A percentile compares a stretch with the other conserved stretches of the same genome.
phyloP scores from a whole-genome alignment of 2,329 filamentous ascomycete genomes.

The Taxawa tesnikishii region DNA sequence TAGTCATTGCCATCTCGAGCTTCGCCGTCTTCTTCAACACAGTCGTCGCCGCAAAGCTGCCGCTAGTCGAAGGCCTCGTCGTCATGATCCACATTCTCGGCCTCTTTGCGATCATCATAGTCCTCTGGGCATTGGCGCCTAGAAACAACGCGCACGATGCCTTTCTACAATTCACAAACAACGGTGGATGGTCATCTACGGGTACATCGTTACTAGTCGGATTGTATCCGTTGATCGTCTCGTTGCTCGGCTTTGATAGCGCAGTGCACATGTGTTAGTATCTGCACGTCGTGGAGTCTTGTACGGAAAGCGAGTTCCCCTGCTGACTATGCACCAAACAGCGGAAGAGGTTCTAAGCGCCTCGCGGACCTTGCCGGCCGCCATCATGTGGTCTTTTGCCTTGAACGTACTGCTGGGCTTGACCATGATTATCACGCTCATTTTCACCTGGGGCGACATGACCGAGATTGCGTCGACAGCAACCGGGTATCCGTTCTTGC shows the following conservation, averaged over 20 bases:
- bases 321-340: no score
- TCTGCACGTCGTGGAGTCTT: no score
- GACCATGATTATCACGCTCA: slow-evolving; percentile 18
- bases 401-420: slow-evolving; percentile 16
- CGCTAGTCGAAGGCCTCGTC: slow-evolving; percentile 17
- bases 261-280: slow-evolving; percentile 16
- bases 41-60: slow-evolving; percentile 15
- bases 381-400: slow-evolving; percentile 11
- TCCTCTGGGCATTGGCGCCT: slow-evolving; percentile 15
- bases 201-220: no score
- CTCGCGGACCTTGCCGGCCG: slow-evolving; percentile 10
- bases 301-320: no score
- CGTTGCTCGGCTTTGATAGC: slow-evolving; percentile 13
- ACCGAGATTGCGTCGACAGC: slow-evolving; percentile 13
- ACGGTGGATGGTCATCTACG: no score
- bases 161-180: not conserved
- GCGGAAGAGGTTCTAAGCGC: slow-evolving; percentile 17
- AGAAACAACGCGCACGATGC: not conserved
- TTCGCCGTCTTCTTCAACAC: slow-evolving; percentile 15
- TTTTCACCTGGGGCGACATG: slow-evolving; percentile 21
- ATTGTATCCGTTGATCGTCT: not conserved
- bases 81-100: slow-evolving; percentile 18
- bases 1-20: slow-evolving; percentile 17
- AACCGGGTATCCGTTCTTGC: slow-evolving; percentile 19
- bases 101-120: slow-evolving; percentile 18